Evolutionary conservation across 2,329 filamentous ascomycete genomes (phyloP).

Genomic region (Exophiala dermatitidis): DNA sequence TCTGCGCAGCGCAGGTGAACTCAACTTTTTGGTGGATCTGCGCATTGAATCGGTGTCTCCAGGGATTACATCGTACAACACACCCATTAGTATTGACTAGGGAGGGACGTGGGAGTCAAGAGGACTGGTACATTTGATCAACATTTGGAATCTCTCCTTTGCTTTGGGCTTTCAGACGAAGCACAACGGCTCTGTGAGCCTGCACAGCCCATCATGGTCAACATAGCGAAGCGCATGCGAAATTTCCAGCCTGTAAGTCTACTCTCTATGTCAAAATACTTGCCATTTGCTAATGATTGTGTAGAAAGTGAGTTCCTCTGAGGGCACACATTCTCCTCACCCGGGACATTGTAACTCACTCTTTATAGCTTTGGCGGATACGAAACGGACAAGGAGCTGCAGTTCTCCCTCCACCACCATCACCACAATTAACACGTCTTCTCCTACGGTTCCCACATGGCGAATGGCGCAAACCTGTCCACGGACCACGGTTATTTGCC

Average conservation of each 20-base stretch:
- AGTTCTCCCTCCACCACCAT: constrained; percentile 53
- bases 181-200: not conserved
- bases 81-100: not conserved
- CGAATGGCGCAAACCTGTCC: constrained; percentile 37
- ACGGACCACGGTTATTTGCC: constrained; percentile 73
- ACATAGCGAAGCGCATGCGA: constrained; percentile 59
- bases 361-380: constrained; percentile 60
- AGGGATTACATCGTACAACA: not conserved
- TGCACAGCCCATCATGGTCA: constrained; percentile 37
- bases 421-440: constrained; percentile 35
- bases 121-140: not conserved
- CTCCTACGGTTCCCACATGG: constrained; percentile 35
- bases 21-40: not conserved
- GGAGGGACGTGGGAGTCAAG: no score
- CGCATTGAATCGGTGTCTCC: not conserved
- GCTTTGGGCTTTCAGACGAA: no score
- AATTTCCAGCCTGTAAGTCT: constrained; percentile 62
- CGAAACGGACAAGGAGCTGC: constrained; percentile 77
- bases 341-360: constrained; percentile 12
- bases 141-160: no score
- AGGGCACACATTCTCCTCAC: no score
- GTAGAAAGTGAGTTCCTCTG: constrained; percentile 10
- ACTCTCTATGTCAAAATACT: not conserved
- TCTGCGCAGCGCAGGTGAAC: not conserved
- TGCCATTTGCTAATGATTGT: constrained; percentile 1